A percentile compares a stretch with the other conserved stretches of the same genome.
These are phyloP conservation scores for Lanmaoa pseudosensibilis DNA, from an alignment of 768 basidiomycete species.

Conservation along the genomic window DNA sequence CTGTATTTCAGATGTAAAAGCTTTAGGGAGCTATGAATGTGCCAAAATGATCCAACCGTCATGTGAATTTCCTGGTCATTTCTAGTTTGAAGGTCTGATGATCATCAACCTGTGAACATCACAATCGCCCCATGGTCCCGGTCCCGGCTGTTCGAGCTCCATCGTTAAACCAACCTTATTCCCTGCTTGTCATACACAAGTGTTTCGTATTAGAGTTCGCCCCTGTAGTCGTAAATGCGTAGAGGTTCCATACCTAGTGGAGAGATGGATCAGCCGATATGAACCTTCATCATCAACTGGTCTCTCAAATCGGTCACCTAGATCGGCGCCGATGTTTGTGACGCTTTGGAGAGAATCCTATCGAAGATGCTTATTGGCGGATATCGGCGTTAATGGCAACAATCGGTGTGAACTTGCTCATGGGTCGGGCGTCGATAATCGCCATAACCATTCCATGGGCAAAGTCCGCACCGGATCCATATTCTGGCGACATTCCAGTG, in stretches of 20 bases:
- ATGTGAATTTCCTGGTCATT: slow-evolving; percentile 6
- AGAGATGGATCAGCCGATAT: background rate
- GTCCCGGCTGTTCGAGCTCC: slow-evolving; percentile 4
- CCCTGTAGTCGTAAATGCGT: background rate
- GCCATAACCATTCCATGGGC: slow-evolving; percentile 5
- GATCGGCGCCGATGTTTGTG: slow-evolving; percentile 6
- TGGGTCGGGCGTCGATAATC: slow-evolving; percentile 11
- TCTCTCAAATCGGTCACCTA: slow-evolving; percentile 4
- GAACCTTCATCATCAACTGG: background rate
- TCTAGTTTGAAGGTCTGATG: slow-evolving; percentile 3
- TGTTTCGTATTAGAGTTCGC: background rate
- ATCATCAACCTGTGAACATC: slow-evolving; percentile 1
- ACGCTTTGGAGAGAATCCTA: background rate
- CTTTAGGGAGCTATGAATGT: background rate
- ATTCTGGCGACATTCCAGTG: slow-evolving; percentile 9
- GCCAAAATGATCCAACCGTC: background rate
- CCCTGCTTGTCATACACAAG: too few species aligned
- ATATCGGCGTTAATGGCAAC: background rate
- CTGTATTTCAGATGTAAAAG: background rate
- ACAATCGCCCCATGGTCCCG: background rate
- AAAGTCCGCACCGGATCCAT: slow-evolving; percentile 8
- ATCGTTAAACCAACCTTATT: background rate
- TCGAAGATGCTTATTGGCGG: background rate
- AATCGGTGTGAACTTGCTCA: too few species aligned
- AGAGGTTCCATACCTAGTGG: background rate